Conservation (phyloP, 345 rosid genomes). For the Carallia brachiata region DNA sequence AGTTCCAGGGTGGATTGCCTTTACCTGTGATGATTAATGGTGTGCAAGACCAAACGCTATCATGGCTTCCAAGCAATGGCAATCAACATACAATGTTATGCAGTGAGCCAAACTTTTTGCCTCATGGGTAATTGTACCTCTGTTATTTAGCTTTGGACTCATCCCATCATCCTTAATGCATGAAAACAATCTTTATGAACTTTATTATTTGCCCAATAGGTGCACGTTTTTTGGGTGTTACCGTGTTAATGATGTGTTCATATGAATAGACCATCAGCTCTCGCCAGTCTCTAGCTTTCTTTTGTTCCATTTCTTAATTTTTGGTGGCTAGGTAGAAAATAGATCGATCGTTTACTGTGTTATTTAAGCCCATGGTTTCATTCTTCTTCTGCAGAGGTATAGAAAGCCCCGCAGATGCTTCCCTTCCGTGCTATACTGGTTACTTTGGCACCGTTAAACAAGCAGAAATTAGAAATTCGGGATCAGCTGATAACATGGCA, state of each 20-base stretch:
- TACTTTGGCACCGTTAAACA: slow-evolving; percentile 49
- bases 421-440: slow-evolving; percentile 51
- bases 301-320: not conserved
- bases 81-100: slow-evolving; percentile 54
- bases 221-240: not conserved
- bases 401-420: slow-evolving; percentile 45
- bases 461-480: slow-evolving; percentile 48
- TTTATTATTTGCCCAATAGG: not conserved
- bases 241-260: not conserved
- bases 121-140: slow-evolving; percentile 44
- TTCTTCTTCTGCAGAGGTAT: slow-evolving; percentile 44
- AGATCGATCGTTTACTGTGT: not conserved
- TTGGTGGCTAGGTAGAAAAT: not conserved
- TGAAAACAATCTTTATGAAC: not conserved
- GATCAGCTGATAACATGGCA: slow-evolving; percentile 40
- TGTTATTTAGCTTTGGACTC: not conserved
- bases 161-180: not conserved
- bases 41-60: slow-evolving; percentile 55
- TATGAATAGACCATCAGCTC: not conserved
- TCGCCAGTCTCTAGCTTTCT: not conserved
- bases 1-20: slow-evolving; percentile 62
- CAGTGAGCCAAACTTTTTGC: slow-evolving; percentile 52
- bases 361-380: slow-evolving; percentile 8
- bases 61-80: slow-evolving; percentile 70
- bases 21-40: slow-evolving; percentile 58